phyloP scores from a whole-genome alignment of 2,329 filamentous ascomycete species.

The Monosporascus sp. region DNA sequence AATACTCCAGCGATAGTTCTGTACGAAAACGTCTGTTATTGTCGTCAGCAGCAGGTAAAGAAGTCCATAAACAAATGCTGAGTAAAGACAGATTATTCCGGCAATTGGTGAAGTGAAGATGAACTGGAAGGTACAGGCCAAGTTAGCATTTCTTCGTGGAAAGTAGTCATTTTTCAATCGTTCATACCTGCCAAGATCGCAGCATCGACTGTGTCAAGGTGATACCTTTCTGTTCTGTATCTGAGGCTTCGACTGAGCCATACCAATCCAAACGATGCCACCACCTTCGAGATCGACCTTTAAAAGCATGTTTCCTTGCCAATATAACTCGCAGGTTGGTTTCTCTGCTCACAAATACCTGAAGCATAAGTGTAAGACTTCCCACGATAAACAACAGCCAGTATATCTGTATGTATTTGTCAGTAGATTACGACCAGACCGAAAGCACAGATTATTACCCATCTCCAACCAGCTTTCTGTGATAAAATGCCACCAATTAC shows the following conservation, averaged over 20 bases:
- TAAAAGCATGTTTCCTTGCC: conserved; percentile 7
- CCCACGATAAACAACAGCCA: conserved; percentile 7
- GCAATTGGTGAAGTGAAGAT: conserved; percentile 8
- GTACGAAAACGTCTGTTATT: conserved; percentile 6
- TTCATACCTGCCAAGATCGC: conserved; percentile 4
- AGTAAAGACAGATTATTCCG: conserved; percentile 6
- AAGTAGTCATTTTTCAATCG: neutral
- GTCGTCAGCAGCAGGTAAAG: conserved; percentile 10
- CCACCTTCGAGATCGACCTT: conserved; percentile 1
- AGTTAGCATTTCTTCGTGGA: neutral
- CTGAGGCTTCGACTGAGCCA: neutral
- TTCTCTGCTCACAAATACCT: conserved; percentile 6
- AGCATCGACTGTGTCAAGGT: conserved; percentile 4
- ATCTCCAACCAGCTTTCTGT: conserved; percentile 9
- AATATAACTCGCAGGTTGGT: conserved; percentile 8
- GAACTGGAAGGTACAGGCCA: neutral
- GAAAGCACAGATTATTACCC: conserved; percentile 2
- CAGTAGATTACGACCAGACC: neutral
- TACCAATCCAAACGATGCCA: conserved; percentile 12
- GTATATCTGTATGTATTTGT: conserved; percentile 2
- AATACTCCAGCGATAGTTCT: conserved; percentile 7
- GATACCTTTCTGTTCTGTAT: neutral
- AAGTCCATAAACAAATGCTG: conserved; percentile 9
- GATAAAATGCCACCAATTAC: conserved; percentile 9
- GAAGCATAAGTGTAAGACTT: conserved; percentile 4